phyloP scores from a whole-genome alignment of 768 basidiomycete species.

The Neoboletus magnificus region DNA sequence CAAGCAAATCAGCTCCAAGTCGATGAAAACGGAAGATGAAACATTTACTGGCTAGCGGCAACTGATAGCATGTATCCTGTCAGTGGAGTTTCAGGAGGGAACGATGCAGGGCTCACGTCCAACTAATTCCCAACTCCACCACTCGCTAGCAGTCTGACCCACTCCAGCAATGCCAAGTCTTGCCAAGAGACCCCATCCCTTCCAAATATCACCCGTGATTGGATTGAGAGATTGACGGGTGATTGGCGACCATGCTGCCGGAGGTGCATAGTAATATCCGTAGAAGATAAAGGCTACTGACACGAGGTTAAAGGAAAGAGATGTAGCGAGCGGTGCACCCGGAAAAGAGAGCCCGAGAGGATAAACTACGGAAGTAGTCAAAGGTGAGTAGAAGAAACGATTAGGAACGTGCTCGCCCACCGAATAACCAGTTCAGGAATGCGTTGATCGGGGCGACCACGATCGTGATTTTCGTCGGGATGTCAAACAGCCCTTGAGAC shows the following conservation, averaged over 20 bases:
- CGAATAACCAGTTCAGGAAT: slow-evolving; percentile 80
- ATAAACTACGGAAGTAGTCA: slow-evolving; percentile 24
- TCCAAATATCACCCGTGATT: slow-evolving; percentile 59
- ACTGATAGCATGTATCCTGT: slow-evolving; percentile 29
- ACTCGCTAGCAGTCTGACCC: slow-evolving; percentile 80
- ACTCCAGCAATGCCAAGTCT: slow-evolving; percentile 82
- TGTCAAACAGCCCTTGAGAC: slow-evolving; percentile 79
- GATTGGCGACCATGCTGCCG: slow-evolving; percentile 69
- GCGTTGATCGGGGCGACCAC: slow-evolving; percentile 85
- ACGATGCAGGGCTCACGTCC: slow-evolving; percentile 35
- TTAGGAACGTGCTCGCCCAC: slow-evolving; percentile 34
- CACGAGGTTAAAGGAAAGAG: slow-evolving; percentile 87
- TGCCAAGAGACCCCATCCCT: slow-evolving; percentile 62
- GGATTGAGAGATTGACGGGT: slow-evolving; percentile 37
- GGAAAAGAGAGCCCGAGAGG: slow-evolving; percentile 81
- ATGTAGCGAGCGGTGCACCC: slow-evolving; percentile 89
- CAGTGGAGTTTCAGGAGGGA: not conserved
- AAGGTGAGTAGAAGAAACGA: not conserved
- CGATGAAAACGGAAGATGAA: not conserved
- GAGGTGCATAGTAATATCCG: slow-evolving; percentile 56
- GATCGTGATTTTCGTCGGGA: slow-evolving; percentile 81
- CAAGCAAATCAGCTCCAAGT: not conserved
- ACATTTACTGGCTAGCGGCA: slow-evolving; percentile 49
- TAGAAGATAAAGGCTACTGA: slow-evolving; percentile 58
- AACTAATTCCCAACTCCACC: slow-evolving; percentile 96